Base-by-base conservation (phyloP, 768 basidiomycete genomes). In the Boletus vermiculosoides region DNA sequence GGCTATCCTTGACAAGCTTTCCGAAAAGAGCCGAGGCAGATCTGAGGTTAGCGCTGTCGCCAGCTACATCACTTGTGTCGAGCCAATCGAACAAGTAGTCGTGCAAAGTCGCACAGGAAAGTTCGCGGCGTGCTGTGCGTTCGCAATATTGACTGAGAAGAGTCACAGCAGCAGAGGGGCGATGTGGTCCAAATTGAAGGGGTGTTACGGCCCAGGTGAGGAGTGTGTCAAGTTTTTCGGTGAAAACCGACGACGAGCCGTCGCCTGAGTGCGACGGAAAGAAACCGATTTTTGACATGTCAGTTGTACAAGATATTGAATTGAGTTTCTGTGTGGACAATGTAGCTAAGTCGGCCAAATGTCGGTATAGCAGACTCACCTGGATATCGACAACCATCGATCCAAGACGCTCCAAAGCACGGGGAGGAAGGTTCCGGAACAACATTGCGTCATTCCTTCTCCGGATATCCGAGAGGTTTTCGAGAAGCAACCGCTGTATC, bases 61-160 rank as follows among this genome's bases (percentile, higher is more conserved):
- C 80, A 4, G 86, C 86, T 18, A 83, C 79, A 7, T 84, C 81
- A 11, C 80, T 86, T 1, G 76, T 75, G 65, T 93, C 88, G 28
- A 93, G 72, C 92, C 92, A 94, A 50, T 88, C 84, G 62, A 94
- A 92, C 11, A 94, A 72, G 57, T 84, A 77, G 59, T 92, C 87
- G 60, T 93, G 91, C 8, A 93, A 72, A 54, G 83, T 79, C 54
- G 82, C 81, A 20, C 82, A 79, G 16, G 78, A 74, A n/a, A 78
- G 73, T 53, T 86, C 83, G 16, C 87, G 80, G 31, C 87, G 78
- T 8, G 87, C 86, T 20, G 86, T 82, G 57, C 78, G 82, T 51
- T 82, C 80, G 36, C 83, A 77, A 80, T 88, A 89, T 33, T 78
- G 76, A 3, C 75, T 77, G 50, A 92, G 81, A 40, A 92, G 77